Base-by-base conservation (phyloP, 1,284 basidiomycete species). In the Bondarzewia mesenterica region DNA sequence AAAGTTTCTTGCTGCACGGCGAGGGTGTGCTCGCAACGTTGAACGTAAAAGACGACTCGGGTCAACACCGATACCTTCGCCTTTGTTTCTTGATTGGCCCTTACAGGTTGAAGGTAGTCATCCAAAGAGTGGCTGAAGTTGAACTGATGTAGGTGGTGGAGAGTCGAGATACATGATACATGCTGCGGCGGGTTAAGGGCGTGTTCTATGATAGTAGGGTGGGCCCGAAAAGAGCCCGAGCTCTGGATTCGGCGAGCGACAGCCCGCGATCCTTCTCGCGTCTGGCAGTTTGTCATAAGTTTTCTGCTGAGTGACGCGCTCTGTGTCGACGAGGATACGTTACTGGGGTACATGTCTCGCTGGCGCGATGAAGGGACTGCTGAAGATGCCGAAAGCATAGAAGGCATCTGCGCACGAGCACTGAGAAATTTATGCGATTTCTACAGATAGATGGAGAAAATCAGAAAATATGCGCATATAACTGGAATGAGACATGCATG, bases 191-290 rank as follows among this genome's bases (percentile, higher is more conserved):
- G 35, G 53, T 57, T 20, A 55, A 45, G n/a, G 53, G 47, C 7
- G 52, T 57, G 50, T 57, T 44, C 58, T 50, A 12, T 52, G 57
- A 49, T 54, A 59, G 35, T 50, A 86, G 25, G 76, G 57, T 5
- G 85, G 83, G 1, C 84, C 83, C 55, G 89, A 88, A 62, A 89
- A 88, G 5, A 85, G 32, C 65, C 64, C n/a, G 62, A 54, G 49
- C 70, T 73, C 43, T 70, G 56, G 1, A 72, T 61, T 16, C 74
- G 67, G 22, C 61, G 46, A 66, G 16, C 15, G 6, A n/a, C 16
- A 2, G 54, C 2, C 63, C 52, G 22, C 42, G 44, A 25, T 29
- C 56, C 38, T 10, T 40, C 38, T 3, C 38, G 32, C 39, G 56
- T 35, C 51, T 56, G 27, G 50, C 51, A 53, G 12, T 59, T 60